Evolutionary conservation across 2,329 filamentous ascomycete species (phyloP).

Genomic region (Exophiala oligosperma): DNA sequence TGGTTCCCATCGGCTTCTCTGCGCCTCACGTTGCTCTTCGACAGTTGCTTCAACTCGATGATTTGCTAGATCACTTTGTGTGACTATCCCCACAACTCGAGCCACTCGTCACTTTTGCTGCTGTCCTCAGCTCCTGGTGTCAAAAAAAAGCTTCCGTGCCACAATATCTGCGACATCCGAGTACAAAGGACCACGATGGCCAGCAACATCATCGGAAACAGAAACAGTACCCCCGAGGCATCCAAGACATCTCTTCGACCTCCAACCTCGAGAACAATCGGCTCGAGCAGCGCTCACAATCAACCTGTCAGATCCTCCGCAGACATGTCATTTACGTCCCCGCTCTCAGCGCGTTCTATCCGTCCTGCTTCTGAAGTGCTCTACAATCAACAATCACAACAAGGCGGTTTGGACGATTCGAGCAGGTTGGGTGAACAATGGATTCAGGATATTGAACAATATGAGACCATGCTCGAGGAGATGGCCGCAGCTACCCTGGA

Average conservation of each 20-base stretch:
- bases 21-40: conserved; percentile 5
- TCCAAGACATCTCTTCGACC: conserved; percentile 78
- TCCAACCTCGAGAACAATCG: conserved; percentile 77
- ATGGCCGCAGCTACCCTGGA: conserved; percentile 99
- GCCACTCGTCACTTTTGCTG: conserved; percentile 11
- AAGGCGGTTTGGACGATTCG: conserved; percentile 73
- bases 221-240: conserved; percentile 95
- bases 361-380: conserved; percentile 91
- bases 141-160: conserved; percentile 6
- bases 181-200: conserved; percentile 48
- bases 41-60: conserved; percentile 14
- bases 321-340: conserved; percentile 83
- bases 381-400: conserved; percentile 74
- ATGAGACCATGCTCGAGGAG: conserved; percentile 96
- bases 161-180: conserved; percentile 5
- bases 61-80: conserved; percentile 23
- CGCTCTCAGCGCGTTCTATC: conserved; percentile 72
- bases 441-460: conserved; percentile 98
- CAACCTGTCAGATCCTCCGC: conserved; percentile 77
- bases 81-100: conserved; percentile 14
- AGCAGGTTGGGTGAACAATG: conserved; percentile 96
- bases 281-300: conserved; percentile 60
- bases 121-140: conserved; percentile 4
- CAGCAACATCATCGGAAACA: conserved; percentile 72
- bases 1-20: conserved; percentile 26